Percentiles rank a stretch among this genome's conserved stretches.
Conservation (phyloP, 371 early-diverging fungal species). For the Globomyces sp. region DNA sequence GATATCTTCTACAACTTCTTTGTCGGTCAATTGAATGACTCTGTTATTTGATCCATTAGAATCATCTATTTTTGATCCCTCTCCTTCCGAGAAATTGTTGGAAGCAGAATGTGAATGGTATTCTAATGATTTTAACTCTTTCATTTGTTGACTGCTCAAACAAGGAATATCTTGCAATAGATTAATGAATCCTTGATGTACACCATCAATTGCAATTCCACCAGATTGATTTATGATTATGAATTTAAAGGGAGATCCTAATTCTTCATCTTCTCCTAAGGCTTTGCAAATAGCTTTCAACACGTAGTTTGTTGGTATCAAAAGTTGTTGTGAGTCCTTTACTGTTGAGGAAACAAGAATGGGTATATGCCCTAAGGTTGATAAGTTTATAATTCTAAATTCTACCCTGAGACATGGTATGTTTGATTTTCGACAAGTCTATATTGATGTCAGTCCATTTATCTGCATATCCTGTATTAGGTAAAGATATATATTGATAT, state of each 20-base stretch:
- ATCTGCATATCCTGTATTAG: background rate
- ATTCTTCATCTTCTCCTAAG: background rate
- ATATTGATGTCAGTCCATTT: too few species aligned
- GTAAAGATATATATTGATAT: background rate
- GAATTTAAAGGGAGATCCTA: conserved; percentile 6
- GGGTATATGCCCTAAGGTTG: background rate
- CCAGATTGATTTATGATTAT: conserved; percentile 13
- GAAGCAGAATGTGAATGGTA: too few species aligned
- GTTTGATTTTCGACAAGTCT: too few species aligned
- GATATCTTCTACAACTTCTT: background rate
- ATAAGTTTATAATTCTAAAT: too few species aligned
- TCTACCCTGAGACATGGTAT: too few species aligned
- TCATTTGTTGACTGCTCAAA: background rate
- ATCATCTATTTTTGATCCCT: too few species aligned
- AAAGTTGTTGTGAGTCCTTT: background rate
- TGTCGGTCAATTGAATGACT: too few species aligned
- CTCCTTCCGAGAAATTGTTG: too few species aligned
- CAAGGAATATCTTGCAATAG: background rate
- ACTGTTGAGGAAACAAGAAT: conserved; percentile 2
- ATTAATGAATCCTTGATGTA: conserved; percentile 4
- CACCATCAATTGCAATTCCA: background rate
- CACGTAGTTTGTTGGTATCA: background rate
- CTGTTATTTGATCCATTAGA: too few species aligned
- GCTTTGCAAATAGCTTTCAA: background rate
- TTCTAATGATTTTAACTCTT: background rate